phyloP scores from a whole-genome alignment of 495 filamentous ascomycete genomes.

The Cryomyces minteri region DNA sequence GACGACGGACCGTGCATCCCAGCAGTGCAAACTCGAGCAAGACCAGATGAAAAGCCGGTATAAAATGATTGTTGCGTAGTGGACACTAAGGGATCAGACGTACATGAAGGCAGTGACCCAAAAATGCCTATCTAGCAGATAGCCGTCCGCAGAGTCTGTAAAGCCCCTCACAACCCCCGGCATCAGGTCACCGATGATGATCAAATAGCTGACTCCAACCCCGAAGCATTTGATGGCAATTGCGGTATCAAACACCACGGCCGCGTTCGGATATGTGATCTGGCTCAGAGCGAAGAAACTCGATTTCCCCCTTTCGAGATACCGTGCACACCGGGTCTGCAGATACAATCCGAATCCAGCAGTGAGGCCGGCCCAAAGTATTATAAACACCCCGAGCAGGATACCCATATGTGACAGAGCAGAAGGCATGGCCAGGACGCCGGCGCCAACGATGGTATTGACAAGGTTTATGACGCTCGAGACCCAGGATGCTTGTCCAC shows the following conservation, averaged over 20 bases:
- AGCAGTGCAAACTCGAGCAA: too few species aligned
- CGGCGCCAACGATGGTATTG: constrained; percentile 93
- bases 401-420: constrained; percentile 89
- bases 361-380: constrained; percentile 75
- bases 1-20: neutral
- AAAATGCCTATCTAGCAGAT: constrained; percentile 75
- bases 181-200: constrained; percentile 98
- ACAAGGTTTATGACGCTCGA: constrained; percentile 89
- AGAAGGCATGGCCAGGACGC: constrained; percentile 83
- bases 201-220: constrained; percentile 90
- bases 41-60: too few species aligned
- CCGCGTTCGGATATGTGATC: constrained; percentile 89
- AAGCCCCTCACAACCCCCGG: constrained; percentile 77
- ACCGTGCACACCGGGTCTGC: constrained; percentile 78
- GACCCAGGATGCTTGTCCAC: constrained; percentile 68
- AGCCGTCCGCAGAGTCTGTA: constrained; percentile 39
- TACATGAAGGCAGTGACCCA: constrained; percentile 98
- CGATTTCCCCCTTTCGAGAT: constrained; percentile 64
- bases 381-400: constrained; percentile 59
- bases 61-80: too few species aligned
- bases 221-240: constrained; percentile 98
- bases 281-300: constrained; percentile 91
- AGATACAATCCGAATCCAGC: constrained; percentile 91
- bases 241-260: constrained; percentile 85
- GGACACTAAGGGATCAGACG: constrained; percentile 8